phyloP scores from a whole-genome alignment of 345 rosid genomes.

The Orychophragmus violaceus region DNA sequence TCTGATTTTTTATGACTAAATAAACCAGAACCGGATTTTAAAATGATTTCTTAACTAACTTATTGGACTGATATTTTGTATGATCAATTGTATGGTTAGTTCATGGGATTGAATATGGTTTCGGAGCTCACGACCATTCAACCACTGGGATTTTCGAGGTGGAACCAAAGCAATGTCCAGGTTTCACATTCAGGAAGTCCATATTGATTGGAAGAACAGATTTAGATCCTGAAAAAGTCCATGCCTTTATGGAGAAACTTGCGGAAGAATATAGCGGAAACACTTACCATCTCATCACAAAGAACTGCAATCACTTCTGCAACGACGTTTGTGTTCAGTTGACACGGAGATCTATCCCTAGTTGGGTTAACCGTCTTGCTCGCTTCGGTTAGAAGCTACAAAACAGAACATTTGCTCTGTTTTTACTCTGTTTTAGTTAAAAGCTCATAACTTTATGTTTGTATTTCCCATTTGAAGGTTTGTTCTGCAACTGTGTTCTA shows the following conservation, averaged over 20 bases:
- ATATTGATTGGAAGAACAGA: conserved; percentile 93
- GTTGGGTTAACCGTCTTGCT: conserved; percentile 98
- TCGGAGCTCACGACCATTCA: conserved; percentile 86
- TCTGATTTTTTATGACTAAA: not conserved
- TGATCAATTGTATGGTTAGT: too few species aligned
- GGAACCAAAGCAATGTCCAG: conserved; percentile 84
- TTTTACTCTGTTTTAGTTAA: conserved; percentile 9
- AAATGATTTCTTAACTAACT: too few species aligned
- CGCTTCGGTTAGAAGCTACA: conserved; percentile 61
- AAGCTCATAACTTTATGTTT: not conserved
- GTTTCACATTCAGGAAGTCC: conserved; percentile 90
- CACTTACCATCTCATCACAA: conserved; percentile 78
- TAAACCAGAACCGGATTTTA: not conserved
- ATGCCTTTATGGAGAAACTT: conserved; percentile 79
- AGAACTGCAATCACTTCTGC: conserved; percentile 95
- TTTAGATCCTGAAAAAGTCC: conserved; percentile 75
- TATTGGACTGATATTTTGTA: too few species aligned
- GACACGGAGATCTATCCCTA: conserved; percentile 70
- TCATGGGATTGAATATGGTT: conserved; percentile 85
- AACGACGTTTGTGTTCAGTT: conserved; percentile 66
- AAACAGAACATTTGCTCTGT: conserved; percentile 10
- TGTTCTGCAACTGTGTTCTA: conserved; percentile 88
- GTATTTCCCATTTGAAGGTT: conserved; percentile 37
- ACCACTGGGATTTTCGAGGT: conserved; percentile 94
- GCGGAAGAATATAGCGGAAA: conserved; percentile 72